Percentiles rank a stretch among this genome's conserved stretches.
Conservation (phyloP, 2,329 filamentous ascomycete genomes). For the Epichloe uncinata region DNA sequence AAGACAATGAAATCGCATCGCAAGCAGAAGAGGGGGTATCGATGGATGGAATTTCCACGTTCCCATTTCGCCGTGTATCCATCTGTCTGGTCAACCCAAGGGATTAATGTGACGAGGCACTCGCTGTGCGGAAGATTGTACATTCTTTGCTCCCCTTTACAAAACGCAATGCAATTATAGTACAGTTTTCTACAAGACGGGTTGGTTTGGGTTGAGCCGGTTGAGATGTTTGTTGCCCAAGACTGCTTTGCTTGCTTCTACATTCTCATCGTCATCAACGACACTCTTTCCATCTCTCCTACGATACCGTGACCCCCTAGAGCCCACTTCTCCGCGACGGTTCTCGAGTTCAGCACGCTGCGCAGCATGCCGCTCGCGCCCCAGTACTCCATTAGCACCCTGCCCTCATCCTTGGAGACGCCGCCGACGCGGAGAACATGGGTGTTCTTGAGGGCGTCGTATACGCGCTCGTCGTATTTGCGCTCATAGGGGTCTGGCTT, state of each 20-base stretch:
- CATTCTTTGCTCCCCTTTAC: background rate
- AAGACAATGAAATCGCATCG: background rate
- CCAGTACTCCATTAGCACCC: slow-evolving; percentile 84
- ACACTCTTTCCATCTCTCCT: slow-evolving; percentile 68
- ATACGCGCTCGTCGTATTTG: slow-evolving; percentile 44
- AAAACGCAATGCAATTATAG: background rate
- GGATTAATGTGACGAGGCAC: too few species aligned
- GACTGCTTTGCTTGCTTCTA: slow-evolving; percentile 12
- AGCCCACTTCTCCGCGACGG: slow-evolving; percentile 72
- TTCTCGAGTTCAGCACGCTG: slow-evolving; percentile 52
- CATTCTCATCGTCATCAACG: slow-evolving; percentile 35
- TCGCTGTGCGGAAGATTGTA: background rate
- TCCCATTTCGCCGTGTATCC: background rate
- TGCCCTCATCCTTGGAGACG: slow-evolving; percentile 60
- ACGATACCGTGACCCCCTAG: slow-evolving; percentile 72
- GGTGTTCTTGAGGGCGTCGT: slow-evolving; percentile 36
- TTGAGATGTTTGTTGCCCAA: too few species aligned
- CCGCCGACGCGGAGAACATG: slow-evolving; percentile 48
- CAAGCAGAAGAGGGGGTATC: background rate
- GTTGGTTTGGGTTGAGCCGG: too few species aligned
- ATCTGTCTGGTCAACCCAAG: too few species aligned
- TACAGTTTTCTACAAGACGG: background rate
- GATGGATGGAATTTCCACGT: background rate
- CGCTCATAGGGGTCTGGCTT: slow-evolving; percentile 38
- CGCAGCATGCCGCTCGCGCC: slow-evolving; percentile 71